Base-by-base conservation (phyloP, 345 rosid genomes). In the Aquilaria yunnanensis region DNA sequence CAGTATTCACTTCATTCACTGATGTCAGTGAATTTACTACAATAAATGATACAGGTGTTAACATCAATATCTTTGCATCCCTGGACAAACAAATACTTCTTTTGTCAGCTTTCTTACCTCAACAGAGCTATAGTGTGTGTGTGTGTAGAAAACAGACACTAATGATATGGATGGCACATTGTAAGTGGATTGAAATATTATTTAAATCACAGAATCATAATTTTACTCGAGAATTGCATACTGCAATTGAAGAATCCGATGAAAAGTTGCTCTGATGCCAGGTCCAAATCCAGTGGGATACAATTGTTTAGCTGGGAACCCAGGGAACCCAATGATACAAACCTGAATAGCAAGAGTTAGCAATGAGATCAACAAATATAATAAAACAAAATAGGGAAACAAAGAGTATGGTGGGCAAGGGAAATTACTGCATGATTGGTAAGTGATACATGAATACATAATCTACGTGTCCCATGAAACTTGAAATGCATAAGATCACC, bases 181-280 rank as follows among this genome's bases (percentile, higher is more conserved):
- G 57, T 85, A 88, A 72, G 89, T 59, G 51, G 91, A 80, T 63
- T 84, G 76, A 75, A 92, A 92, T n/a, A 89, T 84, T 54, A 91
- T 93, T 67, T 74, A 75, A 14, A 57, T 78, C 61, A 87, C 87
- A 54, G 84, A 77, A 43, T 88, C 86, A 61, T 37, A 37, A 9
- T 37, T 37, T 37, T 37, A 37, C 43, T 37, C 48, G 32, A 53
- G 34, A 51, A 64, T 37, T 16, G 62, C 62, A 67, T 78, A 92
- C 98, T 89, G 62, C 12, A 67, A 63, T 62, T 73, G 68, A 61
- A 87, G 89, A 72, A 92, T 62, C 55, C 93, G 81, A 65, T 84
- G 77, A 75, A 92, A 92, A 12, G 91, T 84, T 54, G 93, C 96
- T 67, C 74, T 76, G 23, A 59, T 78, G 62, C 89, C 87, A 54